phyloP scores from a whole-genome alignment of 2,329 filamentous ascomycete genomes.

The Alternaria hordeiaustralica region DNA sequence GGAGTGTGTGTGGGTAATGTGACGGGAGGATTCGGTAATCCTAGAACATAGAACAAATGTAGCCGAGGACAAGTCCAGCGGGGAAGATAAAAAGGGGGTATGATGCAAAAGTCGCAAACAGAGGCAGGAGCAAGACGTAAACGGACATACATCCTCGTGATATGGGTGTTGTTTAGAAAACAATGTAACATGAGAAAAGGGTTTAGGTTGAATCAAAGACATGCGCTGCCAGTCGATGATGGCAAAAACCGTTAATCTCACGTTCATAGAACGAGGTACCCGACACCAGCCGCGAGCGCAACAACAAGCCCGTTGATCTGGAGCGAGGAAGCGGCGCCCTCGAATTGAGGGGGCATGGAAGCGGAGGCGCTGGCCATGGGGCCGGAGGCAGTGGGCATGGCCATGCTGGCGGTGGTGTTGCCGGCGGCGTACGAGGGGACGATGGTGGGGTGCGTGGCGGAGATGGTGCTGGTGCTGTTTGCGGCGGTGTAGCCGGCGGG shows the following conservation, averaged over 20 bases:
- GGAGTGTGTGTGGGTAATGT: conserved; percentile 22
- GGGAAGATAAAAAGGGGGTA: conserved; percentile 8
- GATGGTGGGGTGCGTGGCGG: conserved; percentile 23
- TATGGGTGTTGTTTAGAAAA: not conserved
- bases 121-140: conserved; percentile 5
- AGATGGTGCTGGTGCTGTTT: conserved; percentile 45
- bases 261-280: conserved; percentile 45
- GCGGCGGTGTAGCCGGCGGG: conserved; percentile 25
- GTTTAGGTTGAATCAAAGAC: conserved; percentile 32
- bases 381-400: conserved; percentile 11
- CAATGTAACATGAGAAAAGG: conserved; percentile 20
- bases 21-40: conserved; percentile 2
- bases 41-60: not conserved
- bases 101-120: conserved; percentile 3
- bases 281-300: conserved; percentile 39
- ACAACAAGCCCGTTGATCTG: conserved; percentile 41
- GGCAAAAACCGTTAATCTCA: conserved; percentile 25
- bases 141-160: conserved; percentile 30
- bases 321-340: conserved; percentile 43
- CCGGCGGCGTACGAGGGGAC: conserved; percentile 23
- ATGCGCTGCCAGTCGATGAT: conserved; percentile 39
- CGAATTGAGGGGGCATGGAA: conserved; percentile 30
- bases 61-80: conserved; percentile 15
- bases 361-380: conserved; percentile 19
- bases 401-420: conserved; percentile 26